Evolutionary conservation across 2,329 filamentous ascomycete species (phyloP), one percentile per base, ranked within the genome.

Genomic region (Truncatella angustata): DNA sequence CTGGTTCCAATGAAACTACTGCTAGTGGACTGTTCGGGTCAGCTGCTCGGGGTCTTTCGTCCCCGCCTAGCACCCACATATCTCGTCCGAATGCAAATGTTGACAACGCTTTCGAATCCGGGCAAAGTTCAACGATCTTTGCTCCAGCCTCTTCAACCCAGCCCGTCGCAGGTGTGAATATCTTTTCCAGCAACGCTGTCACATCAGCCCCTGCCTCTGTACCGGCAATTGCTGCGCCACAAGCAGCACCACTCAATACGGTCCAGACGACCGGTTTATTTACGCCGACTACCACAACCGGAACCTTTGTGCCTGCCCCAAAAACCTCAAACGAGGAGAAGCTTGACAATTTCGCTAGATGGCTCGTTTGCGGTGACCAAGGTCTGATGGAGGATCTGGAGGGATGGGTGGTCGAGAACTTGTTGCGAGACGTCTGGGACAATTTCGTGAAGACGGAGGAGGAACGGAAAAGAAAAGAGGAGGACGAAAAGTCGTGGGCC

Each of bases 351-450:
- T 76, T 84, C 26, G 73, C 78, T 0, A 72, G 70, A 23, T 85
- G 81, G 81, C 78, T 77, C 50, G 77, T 82, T 3, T 65, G 67
- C 11, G 81, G 76, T 28, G 81, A 85, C 51, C 64, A 69, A 14
- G 81, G 81, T 0, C 60, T 84, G 6, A 61, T 84, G 61, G 70
- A 78, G 5, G 72, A 80, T 4, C 78, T 84, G 37, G 65, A 76
- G 50, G 65, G 73, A 11, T 71, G 71, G 34, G 69, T 74, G 16
- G 59, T 82, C 2, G 72, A 75, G 39, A 67, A 76, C 16, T 59
- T 82, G 3, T 63, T 82, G 7, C 63, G 63, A 28, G 60, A 68
- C 4, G 67, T 72, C 0, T 82, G 72, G 59, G 61, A 70, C 1
- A 63, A 70, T 9, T 77, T 71, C 49, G 56, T 73, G 20, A 58